Evolutionary conservation across 225 moss, liverwort and hornwort genomes (phyloP).

Genomic region (Rhytidiadelphus loreus): DNA sequence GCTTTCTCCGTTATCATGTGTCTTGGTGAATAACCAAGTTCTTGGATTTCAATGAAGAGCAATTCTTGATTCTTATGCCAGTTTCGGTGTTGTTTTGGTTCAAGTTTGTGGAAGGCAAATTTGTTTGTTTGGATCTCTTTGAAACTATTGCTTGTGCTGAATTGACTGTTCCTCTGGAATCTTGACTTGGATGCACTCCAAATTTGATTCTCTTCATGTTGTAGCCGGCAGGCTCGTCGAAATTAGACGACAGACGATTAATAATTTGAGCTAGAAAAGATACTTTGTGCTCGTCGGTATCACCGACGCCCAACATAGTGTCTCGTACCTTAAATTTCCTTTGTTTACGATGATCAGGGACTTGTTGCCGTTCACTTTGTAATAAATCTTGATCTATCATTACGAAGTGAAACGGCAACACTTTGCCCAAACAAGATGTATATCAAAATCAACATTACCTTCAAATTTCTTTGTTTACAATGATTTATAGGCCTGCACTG

Average conservation of each 20-base stretch:
- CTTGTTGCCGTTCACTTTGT: not conserved
- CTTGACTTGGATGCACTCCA: too few relatives aligned
- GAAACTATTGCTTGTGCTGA: not conserved
- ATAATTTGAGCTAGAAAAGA: not conserved
- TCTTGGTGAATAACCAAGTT: conserved; percentile 8
- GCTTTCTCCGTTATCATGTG: not conserved
- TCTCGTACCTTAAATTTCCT: not conserved
- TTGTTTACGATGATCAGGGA: not conserved
- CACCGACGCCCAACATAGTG: not conserved
- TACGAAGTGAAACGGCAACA: not conserved
- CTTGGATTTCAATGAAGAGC: conserved; percentile 9
- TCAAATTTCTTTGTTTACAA: not conserved
- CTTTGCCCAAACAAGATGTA: not conserved
- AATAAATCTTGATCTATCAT: too few relatives aligned
- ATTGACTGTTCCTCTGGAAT: not conserved
- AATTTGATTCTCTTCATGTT: not conserved
- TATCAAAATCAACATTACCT: not conserved
- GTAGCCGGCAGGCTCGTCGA: not conserved
- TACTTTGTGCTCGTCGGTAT: not conserved
- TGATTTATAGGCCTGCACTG: not conserved
- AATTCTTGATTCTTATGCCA: not conserved
- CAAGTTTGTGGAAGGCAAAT: too few relatives aligned
- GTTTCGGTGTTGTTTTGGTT: not conserved
- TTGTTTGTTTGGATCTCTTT: not conserved
- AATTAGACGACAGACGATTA: not conserved